phyloP scores from a whole-genome alignment of 139 green algal genomes.

The Axilococcus clingmanii region DNA sequence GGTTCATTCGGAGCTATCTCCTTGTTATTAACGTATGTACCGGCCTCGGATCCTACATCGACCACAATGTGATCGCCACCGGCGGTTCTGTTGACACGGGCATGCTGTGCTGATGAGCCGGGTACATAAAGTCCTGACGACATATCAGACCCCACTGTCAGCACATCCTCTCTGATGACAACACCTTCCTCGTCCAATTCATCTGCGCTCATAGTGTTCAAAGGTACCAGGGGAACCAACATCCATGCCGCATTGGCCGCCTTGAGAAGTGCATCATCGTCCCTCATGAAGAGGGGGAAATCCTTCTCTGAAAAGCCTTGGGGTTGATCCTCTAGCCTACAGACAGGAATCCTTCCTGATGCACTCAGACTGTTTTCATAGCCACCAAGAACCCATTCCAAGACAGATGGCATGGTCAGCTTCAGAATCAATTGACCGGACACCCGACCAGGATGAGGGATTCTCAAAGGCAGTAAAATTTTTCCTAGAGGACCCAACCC shows the following conservation, averaged over 20 bases:
- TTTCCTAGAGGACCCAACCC: slow-evolving; percentile 61
- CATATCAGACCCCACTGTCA: slow-evolving; percentile 16
- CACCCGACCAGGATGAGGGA: slow-evolving; percentile 93
- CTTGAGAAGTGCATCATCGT: slow-evolving; percentile 54
- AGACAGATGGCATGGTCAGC: slow-evolving; percentile 65
- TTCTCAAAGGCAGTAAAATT: slow-evolving; percentile 59
- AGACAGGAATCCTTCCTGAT: slow-evolving; percentile 15
- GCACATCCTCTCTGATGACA: neutral
- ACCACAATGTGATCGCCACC: slow-evolving; percentile 34
- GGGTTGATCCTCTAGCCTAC: slow-evolving; percentile 47
- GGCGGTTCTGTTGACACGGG: slow-evolving; percentile 2
- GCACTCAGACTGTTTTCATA: slow-evolving; percentile 40
- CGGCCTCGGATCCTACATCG: slow-evolving; percentile 31
- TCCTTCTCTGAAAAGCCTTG: slow-evolving; percentile 42
- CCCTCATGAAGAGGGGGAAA: slow-evolving; percentile 50
- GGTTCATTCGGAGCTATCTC: slow-evolving; percentile 10
- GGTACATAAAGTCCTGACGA: slow-evolving; percentile 3
- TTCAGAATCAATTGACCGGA: slow-evolving; percentile 50
- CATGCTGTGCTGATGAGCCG: slow-evolving; percentile 1
- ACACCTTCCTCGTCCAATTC: too few species aligned
- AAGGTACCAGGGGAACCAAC: too few species aligned
- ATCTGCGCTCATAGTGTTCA: too few species aligned
- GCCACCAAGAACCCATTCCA: slow-evolving; percentile 76
- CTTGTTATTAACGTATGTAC: slow-evolving; percentile 62
- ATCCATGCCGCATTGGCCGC: slow-evolving; percentile 60